Evolutionary conservation across 2,329 filamentous ascomycete species (phyloP), one percentile per base, ranked within the genome.

Genomic region (Bipolaris gigantea): DNA sequence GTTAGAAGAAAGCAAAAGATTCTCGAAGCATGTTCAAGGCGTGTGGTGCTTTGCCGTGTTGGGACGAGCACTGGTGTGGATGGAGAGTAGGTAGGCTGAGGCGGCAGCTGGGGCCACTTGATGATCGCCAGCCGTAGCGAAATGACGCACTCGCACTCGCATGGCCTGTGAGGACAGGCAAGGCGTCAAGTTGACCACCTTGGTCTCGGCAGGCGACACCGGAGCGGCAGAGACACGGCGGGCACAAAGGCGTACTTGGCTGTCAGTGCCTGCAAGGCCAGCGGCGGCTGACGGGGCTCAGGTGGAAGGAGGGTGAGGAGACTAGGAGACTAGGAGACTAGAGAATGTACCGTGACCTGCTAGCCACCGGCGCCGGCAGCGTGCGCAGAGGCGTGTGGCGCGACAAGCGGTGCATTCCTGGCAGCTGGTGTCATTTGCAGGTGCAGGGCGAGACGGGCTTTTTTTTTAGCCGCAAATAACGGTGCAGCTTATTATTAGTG

Each of bases 151-250:
- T 58, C 64, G 66, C 62, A 62, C 54, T 58, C 41, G 48, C 43
- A 39, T 58, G 45, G 53, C 52, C 48, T 55, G 49, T 54, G 55
- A 51, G 42, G 42, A 36, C 49, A 46, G 54, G 36, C 55, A 55
- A 47, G 51, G 45, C 43, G 57, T 48, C 56, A 57, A 49, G 46
- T 57, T 56, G 57, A 67, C 67, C 61, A 63, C 57, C 59, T 54
- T 61, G 63, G 71, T 73, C 73, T 72, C 67, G 70, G 62, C 53
- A 64, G 27, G 57, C 68, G 65, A 63, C 44, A 48, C 40, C 56
- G 41, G 52, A 48, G 49, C 53, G 53, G 57, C 55, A 56, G 35
- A 44, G 56, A 21, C 44, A 55, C 57, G 51, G 43, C 10, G 59
- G 53, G 56, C 52, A 36, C 38, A 52, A 46, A 30, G 46, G 39